Evolutionary conservation across 2,329 filamentous ascomycete genomes (phyloP), one percentile per base, ranked within the genome.

Genomic region (Nakataea oryzae): DNA sequence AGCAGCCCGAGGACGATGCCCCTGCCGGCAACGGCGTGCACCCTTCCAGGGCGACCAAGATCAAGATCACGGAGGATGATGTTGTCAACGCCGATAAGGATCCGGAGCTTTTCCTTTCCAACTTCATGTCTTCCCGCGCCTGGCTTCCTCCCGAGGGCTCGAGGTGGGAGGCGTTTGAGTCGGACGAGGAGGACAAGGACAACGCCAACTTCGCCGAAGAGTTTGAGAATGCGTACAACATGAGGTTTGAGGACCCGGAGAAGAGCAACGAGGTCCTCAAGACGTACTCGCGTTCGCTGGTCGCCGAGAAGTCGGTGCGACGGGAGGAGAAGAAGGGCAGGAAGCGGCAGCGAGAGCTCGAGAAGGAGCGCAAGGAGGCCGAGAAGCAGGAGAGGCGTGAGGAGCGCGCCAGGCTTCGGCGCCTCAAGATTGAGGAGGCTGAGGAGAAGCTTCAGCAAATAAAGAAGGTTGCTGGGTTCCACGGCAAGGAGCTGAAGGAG

Each of bases 211-310:
- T 85, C 57, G 93, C 93, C 29, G 93, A 97, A 57, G 86, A 88
- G 64, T 96, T 93, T 70, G 95, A 99, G 76, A 83, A 90, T 66
- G 93, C 93, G 5, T 99, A 96, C 78, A 99, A 99, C 76, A 77
- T 97, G 75, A 89, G 95, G 41, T 99, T 99, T 70, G 95, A 99
- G 73, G 90, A 97, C 69, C 92, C 95, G 0, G 83, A 83, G 64
- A 92, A 90, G 71, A 87, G 90, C 69, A 97, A 97, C 71, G 91
- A 96, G 74, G 87, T 89, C 59, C 79, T 99, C 34, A 86, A 89
- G 70, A 91, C 93, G 7, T 96, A 97, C 75, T 89, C 93, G 62
- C 88, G 93, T 85, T 91, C 96, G 71, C 82, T 91, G 24, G 88
- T 89, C 50, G 87, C 87, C 54, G 87, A 88, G 65, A 89, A 90